Percentiles rank a stretch among this genome's conserved stretches.
Conservation (phyloP, 208 protist species). For the Trypanosoma mega region DNA sequence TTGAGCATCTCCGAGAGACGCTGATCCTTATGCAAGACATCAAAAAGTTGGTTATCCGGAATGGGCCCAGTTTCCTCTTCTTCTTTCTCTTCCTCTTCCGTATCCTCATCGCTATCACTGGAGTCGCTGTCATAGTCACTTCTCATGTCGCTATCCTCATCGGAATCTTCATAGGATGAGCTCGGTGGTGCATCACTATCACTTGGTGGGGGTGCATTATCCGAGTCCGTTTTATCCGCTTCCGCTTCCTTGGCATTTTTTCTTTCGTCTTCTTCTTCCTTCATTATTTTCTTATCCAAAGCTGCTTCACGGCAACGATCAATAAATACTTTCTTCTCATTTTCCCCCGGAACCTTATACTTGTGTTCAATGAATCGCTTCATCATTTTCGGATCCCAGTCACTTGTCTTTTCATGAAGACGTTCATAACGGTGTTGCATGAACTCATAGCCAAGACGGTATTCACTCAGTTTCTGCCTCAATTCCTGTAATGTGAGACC, state of each 20-base stretch:
- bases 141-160: background rate
- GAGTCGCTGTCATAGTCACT: background rate
- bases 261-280: too few species aligned
- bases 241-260: too few species aligned
- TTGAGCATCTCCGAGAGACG: conserved; percentile 3
- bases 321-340: background rate
- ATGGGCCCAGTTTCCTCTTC: conserved; percentile 13
- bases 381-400: background rate
- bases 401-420: background rate
- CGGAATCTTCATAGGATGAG: background rate
- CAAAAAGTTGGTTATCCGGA: background rate
- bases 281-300: background rate
- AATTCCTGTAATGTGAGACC: conserved; percentile 1
- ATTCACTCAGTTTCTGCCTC: background rate
- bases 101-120: background rate
- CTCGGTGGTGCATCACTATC: background rate
- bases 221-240: background rate
- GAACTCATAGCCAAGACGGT: background rate
- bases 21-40: conserved; percentile 5
- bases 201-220: background rate
- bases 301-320: background rate
- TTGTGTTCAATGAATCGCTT: background rate
- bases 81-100: background rate
- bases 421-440: background rate
- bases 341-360: background rate